phyloP scores from a whole-genome alignment of 2,329 filamentous ascomycete species.

The Cadophora sp. region DNA sequence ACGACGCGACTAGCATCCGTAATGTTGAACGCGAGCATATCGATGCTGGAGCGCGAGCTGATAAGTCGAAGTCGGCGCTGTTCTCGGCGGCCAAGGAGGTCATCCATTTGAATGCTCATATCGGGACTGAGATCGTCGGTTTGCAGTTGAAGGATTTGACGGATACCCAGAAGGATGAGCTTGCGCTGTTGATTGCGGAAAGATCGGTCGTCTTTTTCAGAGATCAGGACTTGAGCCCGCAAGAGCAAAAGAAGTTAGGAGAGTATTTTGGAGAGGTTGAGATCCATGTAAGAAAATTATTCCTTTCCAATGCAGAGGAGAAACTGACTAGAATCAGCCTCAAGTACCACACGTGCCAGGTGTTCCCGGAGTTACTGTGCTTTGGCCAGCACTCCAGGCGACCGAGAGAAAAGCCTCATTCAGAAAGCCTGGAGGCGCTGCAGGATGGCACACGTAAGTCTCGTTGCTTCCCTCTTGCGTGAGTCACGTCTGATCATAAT shows the following conservation, averaged over 20 bases:
- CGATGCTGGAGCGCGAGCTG: constrained; percentile 69
- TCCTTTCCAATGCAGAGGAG: not conserved
- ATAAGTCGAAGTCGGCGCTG: constrained; percentile 67
- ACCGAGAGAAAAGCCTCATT: constrained; percentile 67
- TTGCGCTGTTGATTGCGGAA: constrained; percentile 51
- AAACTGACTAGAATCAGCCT: constrained; percentile 53
- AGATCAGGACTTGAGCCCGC: constrained; percentile 58
- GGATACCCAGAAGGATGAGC: constrained; percentile 50
- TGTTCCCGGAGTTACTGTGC: constrained; percentile 67
- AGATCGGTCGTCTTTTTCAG: constrained; percentile 48
- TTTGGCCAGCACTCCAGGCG: constrained; percentile 73
- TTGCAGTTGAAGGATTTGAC: constrained; percentile 49
- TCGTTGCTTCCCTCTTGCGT: no score
- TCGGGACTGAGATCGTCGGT: constrained; percentile 51
- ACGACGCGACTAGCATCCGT: constrained; percentile 73
- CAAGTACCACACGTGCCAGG: constrained; percentile 76
- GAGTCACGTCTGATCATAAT: constrained; percentile 16
- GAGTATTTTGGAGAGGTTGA: constrained; percentile 71
- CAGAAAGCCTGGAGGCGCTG: constrained; percentile 70
- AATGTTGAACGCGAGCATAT: constrained; percentile 59
- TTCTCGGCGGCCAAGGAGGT: constrained; percentile 67
- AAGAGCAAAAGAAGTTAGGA: constrained; percentile 68
- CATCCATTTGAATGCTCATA: constrained; percentile 53
- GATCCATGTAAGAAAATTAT: constrained; percentile 61
- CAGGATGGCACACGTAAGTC: constrained; percentile 66